Conservation (phyloP, 2,329 filamentous ascomycete species). For the Thielaviopsis ethacetica region DNA sequence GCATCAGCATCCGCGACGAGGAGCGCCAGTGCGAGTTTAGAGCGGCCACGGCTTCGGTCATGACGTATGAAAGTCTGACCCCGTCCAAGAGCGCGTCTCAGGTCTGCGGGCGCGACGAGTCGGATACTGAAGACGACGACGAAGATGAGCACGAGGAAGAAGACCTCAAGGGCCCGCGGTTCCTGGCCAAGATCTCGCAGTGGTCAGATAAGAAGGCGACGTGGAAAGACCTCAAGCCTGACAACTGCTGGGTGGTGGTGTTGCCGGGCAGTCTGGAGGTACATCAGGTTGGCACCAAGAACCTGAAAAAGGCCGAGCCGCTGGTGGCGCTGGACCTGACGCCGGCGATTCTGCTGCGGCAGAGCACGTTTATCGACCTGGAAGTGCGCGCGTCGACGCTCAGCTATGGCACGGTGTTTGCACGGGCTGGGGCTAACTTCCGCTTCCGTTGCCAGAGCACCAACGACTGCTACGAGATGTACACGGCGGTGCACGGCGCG, state of each 20-base stretch:
- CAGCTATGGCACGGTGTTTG: constrained; percentile 48
- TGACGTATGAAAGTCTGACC: constrained; percentile 45
- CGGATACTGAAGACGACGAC: neutral
- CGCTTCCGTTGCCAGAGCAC: constrained; percentile 72
- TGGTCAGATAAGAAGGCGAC: constrained; percentile 43
- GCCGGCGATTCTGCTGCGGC: constrained; percentile 73
- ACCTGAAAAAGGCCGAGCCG: constrained; percentile 25
- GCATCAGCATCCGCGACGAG: constrained; percentile 36
- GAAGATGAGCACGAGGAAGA: constrained; percentile 18
- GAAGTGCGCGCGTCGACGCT: constrained; percentile 81
- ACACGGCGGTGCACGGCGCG: constrained; percentile 71
- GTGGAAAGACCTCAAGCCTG: constrained; percentile 41
- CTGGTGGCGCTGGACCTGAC: constrained; percentile 69
- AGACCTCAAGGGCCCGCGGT: constrained; percentile 27
- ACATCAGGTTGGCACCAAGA: constrained; percentile 25
- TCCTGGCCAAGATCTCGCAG: constrained; percentile 39
- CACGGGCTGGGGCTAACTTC: constrained; percentile 54
- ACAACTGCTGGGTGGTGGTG: constrained; percentile 38
- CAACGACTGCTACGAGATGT: constrained; percentile 66
- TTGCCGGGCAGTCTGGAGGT: constrained; percentile 43
- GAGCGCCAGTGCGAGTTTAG: constrained; percentile 14
- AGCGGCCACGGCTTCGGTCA: constrained; percentile 21
- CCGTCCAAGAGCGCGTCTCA: constrained; percentile 76
- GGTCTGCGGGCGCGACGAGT: constrained; percentile 27
- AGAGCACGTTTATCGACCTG: constrained; percentile 84